Percentiles rank a stretch among this genome's conserved stretches.
Conservation (phyloP, 495 filamentous ascomycete genomes). For the Penicillium waksmanii region DNA sequence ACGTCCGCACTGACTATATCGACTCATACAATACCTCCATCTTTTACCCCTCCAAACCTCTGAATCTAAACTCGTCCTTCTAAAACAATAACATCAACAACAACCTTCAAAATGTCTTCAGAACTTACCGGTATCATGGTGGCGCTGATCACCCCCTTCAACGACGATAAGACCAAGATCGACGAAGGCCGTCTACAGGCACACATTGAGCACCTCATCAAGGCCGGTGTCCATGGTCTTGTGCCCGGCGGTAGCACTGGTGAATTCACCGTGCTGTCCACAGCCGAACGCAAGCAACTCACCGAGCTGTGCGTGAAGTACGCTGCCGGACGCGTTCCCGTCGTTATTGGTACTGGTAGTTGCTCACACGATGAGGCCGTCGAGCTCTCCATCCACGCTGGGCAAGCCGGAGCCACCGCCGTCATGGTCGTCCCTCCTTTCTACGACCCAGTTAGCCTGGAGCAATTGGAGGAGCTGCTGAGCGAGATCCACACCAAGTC, state of each 20-base stretch:
- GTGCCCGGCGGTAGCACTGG: conserved; percentile 46
- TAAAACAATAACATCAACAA: background rate
- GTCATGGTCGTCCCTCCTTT: conserved; percentile 47
- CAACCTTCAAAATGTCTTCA: conserved; percentile 21
- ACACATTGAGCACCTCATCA: conserved; percentile 43
- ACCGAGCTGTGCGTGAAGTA: conserved; percentile 41
- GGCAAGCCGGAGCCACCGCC: conserved; percentile 32
- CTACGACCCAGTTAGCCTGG: conserved; percentile 38
- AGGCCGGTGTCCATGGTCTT: conserved; percentile 41
- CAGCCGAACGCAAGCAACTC: conserved; percentile 42
- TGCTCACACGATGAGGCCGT: conserved; percentile 34
- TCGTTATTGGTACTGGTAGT: conserved; percentile 38
- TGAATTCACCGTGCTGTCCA: conserved; percentile 40
- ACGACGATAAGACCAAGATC: conserved; percentile 36
- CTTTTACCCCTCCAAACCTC: background rate
- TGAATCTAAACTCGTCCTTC: background rate
- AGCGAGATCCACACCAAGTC: conserved; percentile 31
- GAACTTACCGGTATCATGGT: conserved; percentile 39
- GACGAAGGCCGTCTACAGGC: conserved; percentile 34
- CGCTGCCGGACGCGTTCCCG: conserved; percentile 40
- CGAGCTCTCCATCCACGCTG: conserved; percentile 41
- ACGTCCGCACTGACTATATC: background rate
- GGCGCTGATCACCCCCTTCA: conserved; percentile 45
- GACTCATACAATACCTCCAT: background rate
- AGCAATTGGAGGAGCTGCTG: conserved; percentile 37